Base-by-base conservation (phyloP, 495 filamentous ascomycete species). In the Pseudevernia furfuracea region DNA sequence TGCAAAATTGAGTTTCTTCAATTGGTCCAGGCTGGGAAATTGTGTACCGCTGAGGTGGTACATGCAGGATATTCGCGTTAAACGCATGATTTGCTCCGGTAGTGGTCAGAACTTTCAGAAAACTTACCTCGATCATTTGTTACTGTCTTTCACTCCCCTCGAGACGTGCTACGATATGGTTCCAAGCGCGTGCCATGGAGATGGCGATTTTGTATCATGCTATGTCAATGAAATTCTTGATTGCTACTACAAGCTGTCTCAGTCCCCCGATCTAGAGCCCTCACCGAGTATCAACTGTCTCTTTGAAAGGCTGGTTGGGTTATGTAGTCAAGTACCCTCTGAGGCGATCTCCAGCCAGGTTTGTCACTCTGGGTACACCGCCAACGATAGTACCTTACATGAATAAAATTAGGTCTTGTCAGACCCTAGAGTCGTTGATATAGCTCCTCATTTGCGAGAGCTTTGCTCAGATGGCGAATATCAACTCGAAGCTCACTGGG, bases 381-480 rank as follows among this genome's bases (percentile, higher is more conserved):
- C 37, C 43, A 53, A 25, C 21, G 21, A 44, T 28, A 21, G 38
- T 44, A 12, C 11, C 48, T 68, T 30, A 62, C 19, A n/a, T 30
- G 37, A n/a, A 12, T 28, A n/a, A 17, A 14, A 32, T 4, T 30
- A 72, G 69, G 61, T 79, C 25, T 43, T 79, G 28, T 61, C 48
- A 7, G 68, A 74, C 23, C 64, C 67, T 7, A 60, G 64, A 1
- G 59, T 75, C 30, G 43, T 64, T 9, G 32, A 64, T 2, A 69
- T 78, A 6, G 63, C 71, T 9, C 44, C 70, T 3, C 61, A 70
- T 28, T 68, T 80, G 8, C 68, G 71, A n/a, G 10, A 66, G 11
- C 38, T 78, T 8, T 80, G 76, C 58, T 74, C 75, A 7, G 43
- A 59, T 4, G 75, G 76, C 5, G 78, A 81, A 67, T 74, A 59